Evolutionary conservation across 768 basidiomycete species (phyloP).

Genomic region (Lactarius evosmus): DNA sequence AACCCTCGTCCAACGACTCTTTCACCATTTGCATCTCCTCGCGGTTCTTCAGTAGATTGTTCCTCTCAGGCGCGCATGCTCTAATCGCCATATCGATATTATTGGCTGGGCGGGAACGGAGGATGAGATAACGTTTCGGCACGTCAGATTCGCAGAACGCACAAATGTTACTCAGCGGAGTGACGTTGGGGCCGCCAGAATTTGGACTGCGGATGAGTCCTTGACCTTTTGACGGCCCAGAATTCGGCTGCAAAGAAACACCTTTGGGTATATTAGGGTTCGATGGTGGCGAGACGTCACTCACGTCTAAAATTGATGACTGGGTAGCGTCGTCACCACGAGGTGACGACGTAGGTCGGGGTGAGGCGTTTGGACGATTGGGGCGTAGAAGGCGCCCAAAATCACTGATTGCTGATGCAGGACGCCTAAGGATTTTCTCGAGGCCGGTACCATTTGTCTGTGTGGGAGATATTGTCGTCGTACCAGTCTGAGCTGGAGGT

Average conservation of each 20-base stretch:
- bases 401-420: constrained; percentile 11
- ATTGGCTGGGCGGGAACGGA: constrained; percentile 17
- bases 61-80: constrained; percentile 68
- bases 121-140: neutral
- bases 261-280: neutral
- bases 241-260: constrained; percentile 7
- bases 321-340: neutral
- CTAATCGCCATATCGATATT: constrained; percentile 54
- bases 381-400: constrained; percentile 19
- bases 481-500: neutral
- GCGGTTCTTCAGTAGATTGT: constrained; percentile 57
- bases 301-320: neutral
- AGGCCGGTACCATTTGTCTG: constrained; percentile 1
- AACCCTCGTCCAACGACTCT: constrained; percentile 75
- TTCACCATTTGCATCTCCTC: constrained; percentile 68
- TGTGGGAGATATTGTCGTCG: neutral
- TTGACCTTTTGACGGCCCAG: constrained; percentile 14
- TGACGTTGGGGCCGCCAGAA: constrained; percentile 32
- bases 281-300: constrained; percentile 3
- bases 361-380: constrained; percentile 6
- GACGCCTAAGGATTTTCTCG: constrained; percentile 25
- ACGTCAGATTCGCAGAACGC: neutral
- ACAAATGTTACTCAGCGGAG: constrained; percentile 47
- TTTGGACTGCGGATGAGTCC: constrained; percentile 17
- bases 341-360: neutral